Percentiles rank a stretch among this genome's conserved stretches.
phyloP scores from a whole-genome alignment of 2,329 filamentous ascomycete genomes.

The Colletotrichum sansevieriae region DNA sequence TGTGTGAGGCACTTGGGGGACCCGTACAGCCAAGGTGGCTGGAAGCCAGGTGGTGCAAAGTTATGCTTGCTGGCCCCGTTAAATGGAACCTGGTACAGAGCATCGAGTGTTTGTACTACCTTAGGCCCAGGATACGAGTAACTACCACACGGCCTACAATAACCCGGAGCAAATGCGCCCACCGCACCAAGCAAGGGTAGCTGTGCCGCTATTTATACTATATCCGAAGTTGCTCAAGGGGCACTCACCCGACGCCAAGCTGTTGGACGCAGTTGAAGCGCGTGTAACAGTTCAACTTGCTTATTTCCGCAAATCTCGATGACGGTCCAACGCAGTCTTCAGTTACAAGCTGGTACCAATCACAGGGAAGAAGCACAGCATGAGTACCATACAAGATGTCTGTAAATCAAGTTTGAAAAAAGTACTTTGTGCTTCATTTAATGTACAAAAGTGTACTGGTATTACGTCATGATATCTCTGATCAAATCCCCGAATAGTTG shows the following conservation, averaged over 20 bases:
- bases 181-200: background rate
- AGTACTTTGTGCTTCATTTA: slow-evolving; percentile 21
- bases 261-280: background rate
- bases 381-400: too few relatives aligned
- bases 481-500: slow-evolving; percentile 12
- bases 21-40: slow-evolving; percentile 12
- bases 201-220: background rate
- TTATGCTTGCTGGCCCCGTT: slow-evolving; percentile 1
- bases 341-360: too few relatives aligned
- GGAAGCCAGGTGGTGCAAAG: slow-evolving; percentile 11
- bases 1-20: slow-evolving; percentile 9
- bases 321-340: background rate
- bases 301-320: slow-evolving; percentile 3
- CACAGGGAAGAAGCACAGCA: background rate
- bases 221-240: background rate
- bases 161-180: slow-evolving; percentile 3
- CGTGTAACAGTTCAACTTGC: background rate
- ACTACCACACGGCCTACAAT: background rate
- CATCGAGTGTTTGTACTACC: background rate
- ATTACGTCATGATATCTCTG: slow-evolving; percentile 39
- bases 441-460: slow-evolving; percentile 39
- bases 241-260: slow-evolving; percentile 5
- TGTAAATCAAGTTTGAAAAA: background rate
- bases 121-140: background rate
- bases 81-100: background rate